A percentile compares a stretch with the other conserved stretches of the same genome.
phyloP scores from a whole-genome alignment of 2,329 filamentous ascomycete genomes.

The Diplocarpon mali region DNA sequence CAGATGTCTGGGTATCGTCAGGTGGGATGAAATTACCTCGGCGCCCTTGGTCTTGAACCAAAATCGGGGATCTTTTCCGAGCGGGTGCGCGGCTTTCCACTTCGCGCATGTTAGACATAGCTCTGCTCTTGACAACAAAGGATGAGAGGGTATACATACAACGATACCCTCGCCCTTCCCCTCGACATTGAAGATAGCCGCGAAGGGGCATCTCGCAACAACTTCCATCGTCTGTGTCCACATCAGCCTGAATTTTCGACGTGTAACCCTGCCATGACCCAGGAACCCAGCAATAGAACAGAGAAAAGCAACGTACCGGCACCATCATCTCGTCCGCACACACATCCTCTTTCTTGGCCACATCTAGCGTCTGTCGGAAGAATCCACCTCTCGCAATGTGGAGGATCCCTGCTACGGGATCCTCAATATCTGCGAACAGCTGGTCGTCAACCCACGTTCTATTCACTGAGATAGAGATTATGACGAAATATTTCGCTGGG shows the following conservation, averaged over 20 bases:
- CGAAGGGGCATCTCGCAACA: conserved; percentile 19
- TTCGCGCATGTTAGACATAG: no score
- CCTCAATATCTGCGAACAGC: conserved; percentile 13
- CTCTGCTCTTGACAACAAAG: no score
- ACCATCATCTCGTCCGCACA: conserved; percentile 6
- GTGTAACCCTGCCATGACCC: no score
- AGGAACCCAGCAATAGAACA: no score
- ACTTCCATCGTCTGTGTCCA: conserved; percentile 10
- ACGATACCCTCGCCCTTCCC: conserved; percentile 21
- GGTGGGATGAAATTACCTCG: neutral
- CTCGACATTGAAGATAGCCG: conserved; percentile 12
- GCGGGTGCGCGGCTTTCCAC: conserved; percentile 15
- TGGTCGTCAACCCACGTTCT: conserved; percentile 14
- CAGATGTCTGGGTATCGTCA: neutral
- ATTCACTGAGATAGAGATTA: conserved; percentile 17
- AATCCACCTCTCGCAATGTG: conserved; percentile 18
- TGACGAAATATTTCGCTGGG: conserved; percentile 14
- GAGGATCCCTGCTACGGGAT: conserved; percentile 9
- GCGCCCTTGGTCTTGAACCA: conserved; percentile 21
- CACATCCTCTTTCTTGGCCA: neutral
- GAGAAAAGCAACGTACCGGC: neutral
- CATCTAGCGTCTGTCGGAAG: conserved; percentile 7
- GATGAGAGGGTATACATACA: no score
- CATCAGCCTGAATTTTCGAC: no score
- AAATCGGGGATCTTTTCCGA: conserved; percentile 14